phyloP scores from a whole-genome alignment of 441 rosid species.

The Erysimum cheiri region DNA sequence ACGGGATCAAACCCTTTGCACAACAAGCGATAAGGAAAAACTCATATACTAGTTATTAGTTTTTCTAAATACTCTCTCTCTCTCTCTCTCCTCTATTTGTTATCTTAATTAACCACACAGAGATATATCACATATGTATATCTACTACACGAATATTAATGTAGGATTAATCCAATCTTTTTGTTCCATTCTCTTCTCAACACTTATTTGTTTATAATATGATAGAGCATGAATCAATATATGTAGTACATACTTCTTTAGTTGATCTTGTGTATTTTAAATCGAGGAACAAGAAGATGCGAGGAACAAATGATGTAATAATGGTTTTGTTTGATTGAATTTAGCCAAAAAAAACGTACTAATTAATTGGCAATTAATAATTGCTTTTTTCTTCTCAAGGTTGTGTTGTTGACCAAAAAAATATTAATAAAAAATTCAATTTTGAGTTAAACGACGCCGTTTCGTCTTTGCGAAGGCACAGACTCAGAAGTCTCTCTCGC shows the following conservation, averaged over 20 bases:
- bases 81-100: background rate
- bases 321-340: background rate
- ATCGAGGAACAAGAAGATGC: background rate
- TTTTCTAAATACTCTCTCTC: background rate
- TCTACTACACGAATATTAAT: slow-evolving; percentile 18
- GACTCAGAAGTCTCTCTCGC: background rate
- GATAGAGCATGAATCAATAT: background rate
- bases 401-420: background rate
- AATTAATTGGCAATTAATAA: background rate
- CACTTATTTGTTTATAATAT: slow-evolving; percentile 21
- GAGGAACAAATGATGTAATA: slow-evolving; percentile 6
- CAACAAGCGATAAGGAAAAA: slow-evolving; percentile 50
- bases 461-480: background rate
- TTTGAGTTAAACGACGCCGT: background rate
- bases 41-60: slow-evolving; percentile 18
- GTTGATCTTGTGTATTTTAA: background rate
- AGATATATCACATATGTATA: slow-evolving; percentile 20
- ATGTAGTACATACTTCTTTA: background rate
- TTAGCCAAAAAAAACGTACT: background rate
- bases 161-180: slow-evolving; percentile 23
- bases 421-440: background rate
- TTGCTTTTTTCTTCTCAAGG: background rate
- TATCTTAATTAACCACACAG: slow-evolving; percentile 1
- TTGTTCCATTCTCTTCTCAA: background rate
- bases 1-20: slow-evolving; percentile 77